Conservation (phyloP, 768 basidiomycete genomes). For the Mycena rosella region DNA sequence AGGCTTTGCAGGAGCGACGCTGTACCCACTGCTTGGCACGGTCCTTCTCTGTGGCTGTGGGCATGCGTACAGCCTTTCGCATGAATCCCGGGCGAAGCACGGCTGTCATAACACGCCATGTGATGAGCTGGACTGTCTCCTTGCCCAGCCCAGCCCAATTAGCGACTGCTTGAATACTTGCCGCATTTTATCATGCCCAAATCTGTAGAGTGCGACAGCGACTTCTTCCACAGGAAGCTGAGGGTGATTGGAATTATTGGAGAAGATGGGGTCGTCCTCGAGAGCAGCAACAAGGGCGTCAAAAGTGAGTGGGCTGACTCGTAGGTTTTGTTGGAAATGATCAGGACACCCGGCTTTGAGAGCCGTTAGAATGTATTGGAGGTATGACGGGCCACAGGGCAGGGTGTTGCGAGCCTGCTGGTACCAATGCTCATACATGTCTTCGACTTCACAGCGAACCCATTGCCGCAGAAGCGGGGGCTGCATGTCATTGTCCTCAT, state of each 20-base stretch:
- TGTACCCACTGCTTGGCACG: slow-evolving; percentile 54
- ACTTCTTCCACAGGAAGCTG: slow-evolving; percentile 51
- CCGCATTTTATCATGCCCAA: slow-evolving; percentile 56
- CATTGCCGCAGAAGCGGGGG: too few relatives aligned
- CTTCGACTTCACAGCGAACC: too few relatives aligned
- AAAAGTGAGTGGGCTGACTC: too few relatives aligned
- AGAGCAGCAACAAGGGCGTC: too few relatives aligned
- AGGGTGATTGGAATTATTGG: slow-evolving; percentile 42
- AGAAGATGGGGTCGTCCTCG: too few relatives aligned
- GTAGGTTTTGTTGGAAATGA: too few relatives aligned
- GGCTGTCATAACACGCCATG: slow-evolving; percentile 45
- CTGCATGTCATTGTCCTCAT: too few relatives aligned
- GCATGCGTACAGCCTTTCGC: slow-evolving; percentile 43
- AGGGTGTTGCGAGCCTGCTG: too few relatives aligned
- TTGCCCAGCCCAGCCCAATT: slow-evolving; percentile 53
- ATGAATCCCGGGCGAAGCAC: slow-evolving; percentile 43
- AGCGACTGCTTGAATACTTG: slow-evolving; percentile 46
- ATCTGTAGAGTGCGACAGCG: slow-evolving; percentile 53
- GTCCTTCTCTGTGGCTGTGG: slow-evolving; percentile 49
- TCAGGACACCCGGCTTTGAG: too few relatives aligned
- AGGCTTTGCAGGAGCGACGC: slow-evolving; percentile 46
- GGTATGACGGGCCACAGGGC: too few relatives aligned
- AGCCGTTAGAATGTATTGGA: too few relatives aligned
- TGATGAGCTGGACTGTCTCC: slow-evolving; percentile 44
- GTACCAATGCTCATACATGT: too few relatives aligned